A percentile compares a stretch with the other conserved stretches of the same genome.
phyloP scores from a whole-genome alignment of 345 rosid species.

The Lumnitzera littorea region DNA sequence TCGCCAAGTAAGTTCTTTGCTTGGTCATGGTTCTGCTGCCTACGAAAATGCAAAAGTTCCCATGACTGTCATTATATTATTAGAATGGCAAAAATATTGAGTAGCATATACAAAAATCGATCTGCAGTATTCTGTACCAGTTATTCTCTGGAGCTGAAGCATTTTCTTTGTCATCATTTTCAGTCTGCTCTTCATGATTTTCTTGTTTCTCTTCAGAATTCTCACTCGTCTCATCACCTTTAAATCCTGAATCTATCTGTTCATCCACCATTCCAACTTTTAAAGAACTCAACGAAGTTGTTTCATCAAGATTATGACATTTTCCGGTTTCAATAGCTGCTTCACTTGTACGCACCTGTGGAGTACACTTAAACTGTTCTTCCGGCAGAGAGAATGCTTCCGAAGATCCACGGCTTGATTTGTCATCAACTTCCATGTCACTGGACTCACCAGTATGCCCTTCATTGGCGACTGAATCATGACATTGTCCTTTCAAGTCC shows the following conservation, averaged over 20 bases:
- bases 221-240: constrained; percentile 5
- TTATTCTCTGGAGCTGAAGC: constrained; percentile 9
- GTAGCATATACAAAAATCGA: neutral
- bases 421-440: constrained; percentile 32
- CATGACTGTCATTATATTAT: neutral
- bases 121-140: constrained; percentile 5
- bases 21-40: constrained; percentile 6
- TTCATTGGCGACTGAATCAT: constrained; percentile 11
- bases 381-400: constrained; percentile 12
- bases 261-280: constrained; percentile 14
- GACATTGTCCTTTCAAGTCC: constrained; percentile 1
- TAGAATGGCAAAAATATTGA: neutral
- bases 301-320: no score
- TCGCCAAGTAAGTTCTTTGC: constrained; percentile 31
- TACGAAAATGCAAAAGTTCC: neutral
- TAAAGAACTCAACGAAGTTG: neutral
- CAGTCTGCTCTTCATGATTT: constrained; percentile 3
- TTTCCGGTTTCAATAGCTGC: neutral
- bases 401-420: constrained; percentile 13
- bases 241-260: constrained; percentile 2
- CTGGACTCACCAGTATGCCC: constrained; percentile 23
- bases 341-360: neutral
- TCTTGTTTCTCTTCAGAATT: constrained; percentile 1
- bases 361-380: neutral
- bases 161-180: constrained; percentile 21